Evolutionary conservation across 2,329 filamentous ascomycete species (phyloP), one percentile per base, ranked within the genome.

Genomic region (Alternaria gaisen): DNA sequence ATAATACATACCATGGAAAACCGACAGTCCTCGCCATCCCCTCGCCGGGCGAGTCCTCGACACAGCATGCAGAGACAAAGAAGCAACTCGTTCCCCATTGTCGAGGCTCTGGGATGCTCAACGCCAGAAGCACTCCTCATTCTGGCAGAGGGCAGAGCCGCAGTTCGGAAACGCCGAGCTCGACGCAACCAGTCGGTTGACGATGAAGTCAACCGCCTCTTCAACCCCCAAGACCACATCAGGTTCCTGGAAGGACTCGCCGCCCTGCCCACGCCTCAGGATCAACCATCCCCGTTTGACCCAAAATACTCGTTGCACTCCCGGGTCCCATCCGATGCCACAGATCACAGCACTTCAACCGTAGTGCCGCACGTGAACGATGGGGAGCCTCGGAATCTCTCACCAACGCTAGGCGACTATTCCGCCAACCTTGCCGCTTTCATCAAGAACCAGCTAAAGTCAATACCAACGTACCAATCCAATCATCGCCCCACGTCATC

Each of bases 361-460:
- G 58, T 77, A 24, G 68, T 73, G 14, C 61, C 66, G 41, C 56
- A 63, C 38, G 41, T 47, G 48, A 22, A 55, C 5, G 58, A 63
- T 41, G 56, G 60, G 26, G 50, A 62, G 38, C 38, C 50, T 58
- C 50, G 18, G 34, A 55, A 20, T 40, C 24, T 60, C 7, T 58
- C 55, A 46, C 55, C 60, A 34, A 59, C 68, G 28, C 53, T 77
- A 22, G 72, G 71, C 53, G 65, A 74, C 56, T 79, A 79, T 54
- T 77, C 76, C 24, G 74, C 75, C 41, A 74, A 76, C 38, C 69
- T 79, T 16, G 74, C 76, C n/a, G 69, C 69, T 16, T 79, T 79
- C 58, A 77, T 77, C 51, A 73, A 75, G 56, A 62, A 69, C 18
- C 75, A 76, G 36, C 65, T 79, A 14, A 69, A 66, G 28, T 76